Conservation (phyloP, 2,329 filamentous ascomycete species). For the Aspergillus ustus region DNA sequence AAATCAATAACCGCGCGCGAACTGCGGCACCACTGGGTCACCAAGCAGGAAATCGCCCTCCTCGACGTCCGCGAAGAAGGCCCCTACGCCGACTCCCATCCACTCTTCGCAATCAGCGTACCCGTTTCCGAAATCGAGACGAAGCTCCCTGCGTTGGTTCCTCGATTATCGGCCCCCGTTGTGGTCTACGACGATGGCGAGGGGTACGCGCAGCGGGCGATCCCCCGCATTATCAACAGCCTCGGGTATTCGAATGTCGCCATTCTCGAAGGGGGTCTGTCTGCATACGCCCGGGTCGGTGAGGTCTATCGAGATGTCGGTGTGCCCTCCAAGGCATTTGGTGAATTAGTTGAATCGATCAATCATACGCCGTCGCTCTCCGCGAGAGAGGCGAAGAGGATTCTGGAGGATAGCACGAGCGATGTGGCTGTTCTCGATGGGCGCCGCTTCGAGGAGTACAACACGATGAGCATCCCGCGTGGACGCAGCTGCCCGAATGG, state of each 20-base stretch:
- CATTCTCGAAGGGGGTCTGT: neutral
- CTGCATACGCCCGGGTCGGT: neutral
- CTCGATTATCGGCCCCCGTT: neutral
- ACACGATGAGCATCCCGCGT: constrained; percentile 6
- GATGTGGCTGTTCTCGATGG: constrained; percentile 8
- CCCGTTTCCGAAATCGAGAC: neutral
- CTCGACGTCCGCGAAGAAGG: constrained; percentile 6
- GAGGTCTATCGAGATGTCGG: constrained; percentile 9
- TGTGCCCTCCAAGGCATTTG: constrained; percentile 7
- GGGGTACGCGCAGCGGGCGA: neutral
- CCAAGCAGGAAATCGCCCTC: constrained; percentile 5
- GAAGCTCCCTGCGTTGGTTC: constrained; percentile 4
- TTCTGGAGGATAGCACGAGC: neutral
- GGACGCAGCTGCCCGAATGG: constrained; percentile 2
- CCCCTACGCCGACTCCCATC: constrained; percentile 7
- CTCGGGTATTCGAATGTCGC: neutral
- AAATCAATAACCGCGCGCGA: neutral
- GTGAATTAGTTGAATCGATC: constrained; percentile 2
- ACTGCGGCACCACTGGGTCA: constrained; percentile 2
- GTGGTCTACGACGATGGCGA: constrained; percentile 7
- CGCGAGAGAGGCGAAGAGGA: neutral
- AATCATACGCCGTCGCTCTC: constrained; percentile 6
- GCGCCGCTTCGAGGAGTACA: constrained; percentile 4
- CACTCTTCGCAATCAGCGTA: constrained; percentile 5
- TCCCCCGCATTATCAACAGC: neutral